Base-by-base conservation (phyloP, 345 rosid genomes). In the Ricinus communis region DNA sequence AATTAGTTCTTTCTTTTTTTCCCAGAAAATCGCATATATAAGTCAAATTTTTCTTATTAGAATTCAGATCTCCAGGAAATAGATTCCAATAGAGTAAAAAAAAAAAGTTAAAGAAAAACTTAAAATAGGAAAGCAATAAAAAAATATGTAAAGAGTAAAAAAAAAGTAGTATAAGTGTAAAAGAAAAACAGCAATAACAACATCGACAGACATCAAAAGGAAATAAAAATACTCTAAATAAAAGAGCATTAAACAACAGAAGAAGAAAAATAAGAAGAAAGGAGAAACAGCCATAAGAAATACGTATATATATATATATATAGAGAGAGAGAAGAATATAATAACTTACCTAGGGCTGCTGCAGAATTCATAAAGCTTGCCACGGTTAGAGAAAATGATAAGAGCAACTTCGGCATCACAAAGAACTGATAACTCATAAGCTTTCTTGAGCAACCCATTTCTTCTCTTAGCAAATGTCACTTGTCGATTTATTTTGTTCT, bases 401-500 rank as follows among this genome's bases (percentile, higher is more conserved):
- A 66, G 66, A n/a, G 77, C 72, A 51, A 74, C 72, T 46, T 66
- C 77, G n/a, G 77, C 72, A 50, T 74, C 77, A 11, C 77, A 74
- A 7, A 74, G 72, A 66, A 74, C 62, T 4, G 72, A 74, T 14
- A 74, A 68, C 62, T 67, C 77, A 14, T 73, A 66, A 66, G 77
- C 77, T 66, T 74, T 74, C 45, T 74, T 68, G 13, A 74, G 67
- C 77, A 74, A 52, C 28, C 77, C 77, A 41, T 74, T 67, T 62
- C 77, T 74, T 11, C 77, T 60, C 69, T 74, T 74, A 0, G 72
- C 40, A 68, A 74, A 74, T 3, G 69, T 74, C n/a, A 74, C 77
- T 30, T 74, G 77, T 50, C 77, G 69, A 33, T 83, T 83, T 71
- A 85, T 80, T 74, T 87, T 87, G 84, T 87, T 87, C 74, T 87